Evolutionary conservation across 2,329 filamentous ascomycete genomes (phyloP).

Genomic region (Botrytis hyacinthi): DNA sequence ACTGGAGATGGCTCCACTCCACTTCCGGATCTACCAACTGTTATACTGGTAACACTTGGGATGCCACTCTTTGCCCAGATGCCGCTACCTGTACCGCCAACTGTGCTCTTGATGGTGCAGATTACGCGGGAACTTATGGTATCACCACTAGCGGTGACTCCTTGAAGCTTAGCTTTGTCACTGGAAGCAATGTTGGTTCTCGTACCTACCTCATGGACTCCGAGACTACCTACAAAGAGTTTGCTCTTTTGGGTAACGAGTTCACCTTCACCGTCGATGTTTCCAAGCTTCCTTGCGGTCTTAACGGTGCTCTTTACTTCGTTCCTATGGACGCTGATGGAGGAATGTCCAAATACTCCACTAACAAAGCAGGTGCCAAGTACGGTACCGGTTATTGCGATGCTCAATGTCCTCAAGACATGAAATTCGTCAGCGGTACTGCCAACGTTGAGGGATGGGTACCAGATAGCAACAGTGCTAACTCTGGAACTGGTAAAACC

Average conservation of each 20-base stretch:
- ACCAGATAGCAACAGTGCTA: conserved; percentile 48
- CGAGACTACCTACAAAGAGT: conserved; percentile 55
- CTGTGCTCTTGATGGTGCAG: conserved; percentile 51
- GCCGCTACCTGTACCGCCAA: conserved; percentile 51
- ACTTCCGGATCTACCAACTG: conserved; percentile 37
- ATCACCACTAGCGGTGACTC: conserved; percentile 42
- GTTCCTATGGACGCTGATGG: conserved; percentile 62
- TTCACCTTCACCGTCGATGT: conserved; percentile 63
- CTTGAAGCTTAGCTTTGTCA: conserved; percentile 36
- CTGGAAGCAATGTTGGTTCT: conserved; percentile 39
- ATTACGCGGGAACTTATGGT: conserved; percentile 47
- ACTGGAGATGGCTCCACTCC: conserved; percentile 41
- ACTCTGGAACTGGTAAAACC: conserved; percentile 51
- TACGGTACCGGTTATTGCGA: conserved; percentile 36
- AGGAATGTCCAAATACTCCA: conserved; percentile 47
- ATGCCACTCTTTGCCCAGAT: conserved; percentile 49
- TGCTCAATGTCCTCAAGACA: conserved; percentile 25
- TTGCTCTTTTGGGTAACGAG: conserved; percentile 54
- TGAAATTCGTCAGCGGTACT: conserved; percentile 51
- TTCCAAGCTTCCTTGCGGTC: conserved; percentile 63
- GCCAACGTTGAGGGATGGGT: conserved; percentile 52
- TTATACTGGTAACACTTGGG: conserved; percentile 40
- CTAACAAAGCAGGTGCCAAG: conserved; percentile 53
- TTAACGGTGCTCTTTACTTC: conserved; percentile 71
- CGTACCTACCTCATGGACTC: conserved; percentile 46